These are phyloP conservation scores for Euphorbia celastroides DNA, from an alignment of 441 rosid genomes.

Conservation along the genomic window DNA sequence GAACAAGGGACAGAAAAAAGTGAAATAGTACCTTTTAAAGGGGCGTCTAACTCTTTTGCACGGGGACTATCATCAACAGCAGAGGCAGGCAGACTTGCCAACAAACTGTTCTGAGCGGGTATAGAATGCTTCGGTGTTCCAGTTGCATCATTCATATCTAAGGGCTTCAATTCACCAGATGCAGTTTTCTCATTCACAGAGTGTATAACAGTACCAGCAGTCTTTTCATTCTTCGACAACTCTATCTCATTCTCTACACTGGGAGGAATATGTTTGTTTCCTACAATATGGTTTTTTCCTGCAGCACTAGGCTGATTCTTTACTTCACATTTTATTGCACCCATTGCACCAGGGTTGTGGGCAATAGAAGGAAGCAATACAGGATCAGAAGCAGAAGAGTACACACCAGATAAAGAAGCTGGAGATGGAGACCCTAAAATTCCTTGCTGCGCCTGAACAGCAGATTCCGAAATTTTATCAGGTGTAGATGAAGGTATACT, in stretches of 20 bases:
- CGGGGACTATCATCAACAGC: slow-evolving; percentile 22
- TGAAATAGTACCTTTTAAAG: slow-evolving; percentile 26
- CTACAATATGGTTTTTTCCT: slow-evolving; percentile 31
- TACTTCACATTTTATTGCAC: slow-evolving; percentile 25
- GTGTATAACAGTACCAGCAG: slow-evolving; percentile 3
- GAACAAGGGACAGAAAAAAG: not conserved
- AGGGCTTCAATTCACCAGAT: slow-evolving; percentile 23
- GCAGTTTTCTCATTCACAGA: slow-evolving; percentile 14
- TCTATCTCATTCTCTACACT: slow-evolving; percentile 16
- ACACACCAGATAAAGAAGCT: slow-evolving; percentile 30
- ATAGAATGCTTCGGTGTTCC: slow-evolving; percentile 26
- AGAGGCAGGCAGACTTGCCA: slow-evolving; percentile 23
- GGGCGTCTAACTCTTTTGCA: slow-evolving; percentile 27
- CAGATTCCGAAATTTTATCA: not conserved
- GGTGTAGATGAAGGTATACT: slow-evolving; percentile 23
- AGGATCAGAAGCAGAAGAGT: slow-evolving; percentile 39
- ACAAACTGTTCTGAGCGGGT: slow-evolving; percentile 21
- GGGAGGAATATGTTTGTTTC: slow-evolving; percentile 16
- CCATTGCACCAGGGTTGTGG: slow-evolving; percentile 24
- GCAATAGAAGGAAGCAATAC: slow-evolving; percentile 30
- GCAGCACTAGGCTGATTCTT: slow-evolving; percentile 24
- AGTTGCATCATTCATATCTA: slow-evolving; percentile 27
- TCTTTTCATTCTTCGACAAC: slow-evolving; percentile 20
- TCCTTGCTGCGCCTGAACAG: slow-evolving; percentile 29
- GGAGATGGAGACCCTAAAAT: slow-evolving; percentile 24